Base-by-base conservation (phyloP, 75 land plant genomes). In the Picea glauca region DNA sequence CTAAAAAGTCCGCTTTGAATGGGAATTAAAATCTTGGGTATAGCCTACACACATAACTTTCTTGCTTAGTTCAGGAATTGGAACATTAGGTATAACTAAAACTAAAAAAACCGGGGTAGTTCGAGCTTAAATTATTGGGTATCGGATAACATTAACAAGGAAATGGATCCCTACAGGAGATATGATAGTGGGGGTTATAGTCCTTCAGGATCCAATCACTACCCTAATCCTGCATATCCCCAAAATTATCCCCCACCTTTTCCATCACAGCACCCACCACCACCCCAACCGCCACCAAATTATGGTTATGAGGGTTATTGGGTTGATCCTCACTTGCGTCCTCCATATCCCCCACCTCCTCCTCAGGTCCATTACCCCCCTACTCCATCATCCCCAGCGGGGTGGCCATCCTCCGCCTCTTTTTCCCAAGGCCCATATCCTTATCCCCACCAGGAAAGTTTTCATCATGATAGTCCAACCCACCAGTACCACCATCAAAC, bases 261-360 rank as follows among this genome's bases (percentile, higher is more conserved):
- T 70, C 74, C 74, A 70, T 21, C 56, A 18, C 40, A 46, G n/a
- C 74, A 43, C 13, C 74, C 74, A 43, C 74, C 74, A 70, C 74
- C 56, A 9, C 56, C 56, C 56, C 56, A 9, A 9, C 56, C 56
- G 56, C 56, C 56, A 50, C 56, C 74, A 70, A 70, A 43, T 70
- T 38, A 43, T 46, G 50, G 23, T 15, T n/a, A 70, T 70, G 50
- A 43, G 21, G 74, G 74, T 11, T 70, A 43, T 70, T 21, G 74
- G 5, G 40, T 13, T 70, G 74, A 70, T 43, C 74, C 74, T 40
- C 43, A 70, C n/a, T 70, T 21, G 26, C 74, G 43, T 14, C 56
- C 20, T 18, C 54, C 74, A 1, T 46, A 43, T 5, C n/a, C 33
- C n/a, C 50, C 40, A 12, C 56, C 56, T 12, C 74, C 74, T 20